Conservation (phyloP, 305 asterid species). For the Stenogyne calaminthoides region DNA sequence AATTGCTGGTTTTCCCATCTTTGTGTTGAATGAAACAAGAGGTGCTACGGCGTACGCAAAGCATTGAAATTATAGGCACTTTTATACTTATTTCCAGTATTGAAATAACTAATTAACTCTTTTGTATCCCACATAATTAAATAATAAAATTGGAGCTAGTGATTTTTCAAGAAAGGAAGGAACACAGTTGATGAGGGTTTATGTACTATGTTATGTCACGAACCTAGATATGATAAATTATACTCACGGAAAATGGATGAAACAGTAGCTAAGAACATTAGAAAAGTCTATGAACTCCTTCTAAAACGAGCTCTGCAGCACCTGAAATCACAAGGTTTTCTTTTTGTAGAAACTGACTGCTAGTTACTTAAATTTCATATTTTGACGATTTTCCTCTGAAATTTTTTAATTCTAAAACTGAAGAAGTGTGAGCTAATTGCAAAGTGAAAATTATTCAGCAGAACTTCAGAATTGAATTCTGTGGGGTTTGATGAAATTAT, state of each 20-base stretch:
- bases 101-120: no score
- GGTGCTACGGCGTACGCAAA: neutral
- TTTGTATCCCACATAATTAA: no score
- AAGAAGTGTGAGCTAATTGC: neutral
- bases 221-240: neutral
- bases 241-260: neutral
- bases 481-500: neutral
- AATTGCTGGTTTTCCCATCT: neutral
- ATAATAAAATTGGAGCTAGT: neutral
- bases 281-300: no score
- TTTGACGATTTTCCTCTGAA: no score
- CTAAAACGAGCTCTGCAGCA: no score
- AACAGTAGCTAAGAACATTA: neutral
- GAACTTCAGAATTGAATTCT: neutral
- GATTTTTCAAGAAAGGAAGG: neutral
- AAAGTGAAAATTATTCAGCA: neutral
- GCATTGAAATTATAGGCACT: neutral
- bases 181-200: neutral
- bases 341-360: no score
- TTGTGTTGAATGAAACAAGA: neutral
- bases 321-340: no score
- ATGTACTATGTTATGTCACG: neutral
- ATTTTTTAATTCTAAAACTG: neutral
- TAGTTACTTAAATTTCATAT: neutral
- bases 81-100: neutral